phyloP scores from a whole-genome alignment of 441 rosid genomes.

The Breynia disticha region DNA sequence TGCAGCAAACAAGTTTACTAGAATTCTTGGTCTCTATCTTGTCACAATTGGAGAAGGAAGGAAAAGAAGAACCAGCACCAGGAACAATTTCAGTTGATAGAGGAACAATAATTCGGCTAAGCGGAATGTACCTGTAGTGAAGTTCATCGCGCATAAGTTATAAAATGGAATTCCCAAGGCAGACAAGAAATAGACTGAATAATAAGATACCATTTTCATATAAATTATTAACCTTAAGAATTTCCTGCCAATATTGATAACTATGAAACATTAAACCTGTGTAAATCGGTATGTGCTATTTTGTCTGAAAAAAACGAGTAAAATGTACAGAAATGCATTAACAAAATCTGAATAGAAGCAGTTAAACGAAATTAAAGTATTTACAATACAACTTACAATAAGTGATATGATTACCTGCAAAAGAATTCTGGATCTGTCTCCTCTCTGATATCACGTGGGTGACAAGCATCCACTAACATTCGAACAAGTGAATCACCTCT shows the following conservation, averaged over 20 bases:
- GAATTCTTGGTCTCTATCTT: slow-evolving; percentile 50
- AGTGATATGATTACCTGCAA: slow-evolving; percentile 45
- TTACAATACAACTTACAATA: too few species aligned
- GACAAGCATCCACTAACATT: slow-evolving; percentile 87
- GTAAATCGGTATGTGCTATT: too few species aligned
- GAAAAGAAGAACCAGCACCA: slow-evolving; percentile 38
- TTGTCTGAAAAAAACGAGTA: too few species aligned
- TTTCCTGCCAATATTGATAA: too few species aligned
- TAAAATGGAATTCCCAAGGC: not conserved
- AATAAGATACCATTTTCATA: too few species aligned
- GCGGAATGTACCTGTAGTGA: slow-evolving; percentile 67
- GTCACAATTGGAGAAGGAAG: slow-evolving; percentile 43
- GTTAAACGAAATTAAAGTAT: too few species aligned
- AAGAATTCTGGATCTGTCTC: slow-evolving; percentile 72
- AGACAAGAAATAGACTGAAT: not conserved
- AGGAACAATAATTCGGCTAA: slow-evolving; percentile 37
- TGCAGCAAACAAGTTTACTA: slow-evolving; percentile 52
- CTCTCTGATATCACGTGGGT: slow-evolving; percentile 81
- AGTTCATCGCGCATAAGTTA: slow-evolving; percentile 12
- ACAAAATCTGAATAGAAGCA: too few species aligned
- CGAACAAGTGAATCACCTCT: slow-evolving; percentile 58
- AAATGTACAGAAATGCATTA: too few species aligned
- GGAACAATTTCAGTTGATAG: slow-evolving; percentile 25
- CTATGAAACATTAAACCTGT: too few species aligned
- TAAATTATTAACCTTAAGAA: too few species aligned